Base-by-base conservation (phyloP, 345 rosid species). In the Pistacia vera region DNA sequence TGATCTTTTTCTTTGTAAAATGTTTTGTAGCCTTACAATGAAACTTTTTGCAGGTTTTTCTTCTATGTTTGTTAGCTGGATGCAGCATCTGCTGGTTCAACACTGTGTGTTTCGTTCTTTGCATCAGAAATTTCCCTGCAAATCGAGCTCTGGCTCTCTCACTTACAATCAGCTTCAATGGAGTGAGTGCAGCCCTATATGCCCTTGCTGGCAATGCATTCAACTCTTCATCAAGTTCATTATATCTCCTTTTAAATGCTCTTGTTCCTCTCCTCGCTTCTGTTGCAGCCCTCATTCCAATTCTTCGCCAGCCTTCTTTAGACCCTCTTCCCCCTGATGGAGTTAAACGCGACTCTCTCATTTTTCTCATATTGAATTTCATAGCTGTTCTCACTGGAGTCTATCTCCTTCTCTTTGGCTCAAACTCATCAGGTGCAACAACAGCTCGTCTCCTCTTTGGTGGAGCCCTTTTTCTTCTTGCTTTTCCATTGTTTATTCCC, bases 1-100 rank as follows among this genome's bases (percentile, higher is more conserved):
- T 38, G 3, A 38, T 5, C 41, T 38, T 38, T 38, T 38, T 38
- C 41, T 38, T 5, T 38, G 4, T 5, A 38, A 38, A 38, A 3
- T 38, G 4, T 5, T 38, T 38, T 38, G 41, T 3, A 38, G 41
- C 41, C 41, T 38, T 38, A 38, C 41, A 38, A 38, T 38, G 41
- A 38, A 70, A 73, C 22, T 28, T 28, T 46, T 73, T 70, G 90
- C 92, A 95, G 98, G 92, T 91, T 71, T 90, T 90, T 73, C 85
- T 88, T 13, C 88, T 93, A 33, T 95, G 99, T 80, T 81, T 95
- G 84, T 73, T 92, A 54, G 90, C 97, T 71, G 99, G 99, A 76
- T 83, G 89, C 72, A 93, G 98, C 82, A 95, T 95, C 60, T 93
- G 98, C 66, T 95, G 98, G 99, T 95, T 95, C 92, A 95, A 95